Evolutionary conservation across 164 flowering plant genomes (phyloP), one percentile per base, ranked within the genome.

Genomic region (Hamamelis virginiana): DNA sequence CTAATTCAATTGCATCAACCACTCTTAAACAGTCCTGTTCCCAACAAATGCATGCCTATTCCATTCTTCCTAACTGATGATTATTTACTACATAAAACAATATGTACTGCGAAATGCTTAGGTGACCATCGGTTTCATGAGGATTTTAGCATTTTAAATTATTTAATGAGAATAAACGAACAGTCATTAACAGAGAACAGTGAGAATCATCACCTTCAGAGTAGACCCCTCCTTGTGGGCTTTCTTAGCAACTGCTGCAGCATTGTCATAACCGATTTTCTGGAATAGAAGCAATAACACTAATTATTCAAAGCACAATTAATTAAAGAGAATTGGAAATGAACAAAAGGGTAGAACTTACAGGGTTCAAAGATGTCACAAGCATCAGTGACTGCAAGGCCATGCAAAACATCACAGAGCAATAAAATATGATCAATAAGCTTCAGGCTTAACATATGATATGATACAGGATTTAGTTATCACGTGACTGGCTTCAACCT

Each of bases 191-290:
- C 12, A 46, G 12, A 53, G 22, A 22, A 38, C 51, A 57, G 15
- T 18, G 22, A 47, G 62, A 62, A 74, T 27, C 16, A 47, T 72
- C 52, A 93, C 98, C 97, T 90, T 96, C 62, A 96, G 72, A 50
- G 97, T 91, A 50, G 81, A 72, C 72, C 98, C 98, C 74, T 91
- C 97, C 76, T 93, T 93, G 84, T 93, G 99, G 63, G 99, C 99
- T 74, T 85, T 90, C 86, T 96, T 96, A 64, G 98, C 99, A 77
- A 93, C 95, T 51, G 98, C 94, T 0, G 98, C 99, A 76, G 98
- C 98, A 66, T 91, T 96, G 80, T 96, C 98, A 66, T 96, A 96
- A 56, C 98, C 99, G 77, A 91, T 91, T 96, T 93, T 93, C 99
- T 95, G 77, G 52, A 75, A 53, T 0, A 55, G 6, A 55, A 59